phyloP scores from a whole-genome alignment of 176 grass and related monocot species.

The Juncus inflexus region DNA sequence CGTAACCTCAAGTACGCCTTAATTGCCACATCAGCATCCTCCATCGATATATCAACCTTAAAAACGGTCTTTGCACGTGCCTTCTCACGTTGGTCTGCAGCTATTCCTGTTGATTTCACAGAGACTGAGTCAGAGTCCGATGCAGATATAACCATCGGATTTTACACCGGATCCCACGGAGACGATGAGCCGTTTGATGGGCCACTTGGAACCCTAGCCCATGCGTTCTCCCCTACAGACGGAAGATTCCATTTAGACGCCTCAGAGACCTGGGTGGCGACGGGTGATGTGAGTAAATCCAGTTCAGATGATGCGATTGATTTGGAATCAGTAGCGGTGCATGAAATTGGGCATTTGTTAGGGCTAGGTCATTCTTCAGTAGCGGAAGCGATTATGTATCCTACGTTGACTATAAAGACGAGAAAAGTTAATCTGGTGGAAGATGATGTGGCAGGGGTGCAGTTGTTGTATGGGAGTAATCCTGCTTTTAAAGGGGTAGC shows the following conservation, averaged over 20 bases:
- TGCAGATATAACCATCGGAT: conserved; percentile 77
- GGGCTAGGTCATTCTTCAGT: conserved; percentile 69
- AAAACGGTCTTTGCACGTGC: conserved; percentile 54
- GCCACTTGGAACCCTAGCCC: conserved; percentile 68
- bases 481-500: conserved; percentile 56
- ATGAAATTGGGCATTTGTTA: conserved; percentile 93
- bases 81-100: conserved; percentile 63
- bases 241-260: conserved; percentile 91
- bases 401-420: conserved; percentile 47
- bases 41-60: conserved; percentile 44
- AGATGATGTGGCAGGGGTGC: conserved; percentile 69
- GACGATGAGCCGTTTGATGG: conserved; percentile 89
- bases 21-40: conserved; percentile 34
- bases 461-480: conserved; percentile 74
- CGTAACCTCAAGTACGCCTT: conserved; percentile 51
- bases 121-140: conserved; percentile 30
- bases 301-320: conserved; percentile 47
- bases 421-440: conserved; percentile 57
- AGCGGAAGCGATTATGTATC: conserved; percentile 69
- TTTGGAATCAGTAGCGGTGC: conserved; percentile 91
- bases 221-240: conserved; percentile 84
- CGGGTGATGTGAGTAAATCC: conserved; percentile 32
- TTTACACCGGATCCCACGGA: conserved; percentile 59
- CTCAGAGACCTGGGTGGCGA: conserved; percentile 67
- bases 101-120: conserved; percentile 66